These are phyloP conservation scores for Poa annua DNA, from an alignment of 176 grass and related monocot species.

Conservation along the genomic window DNA sequence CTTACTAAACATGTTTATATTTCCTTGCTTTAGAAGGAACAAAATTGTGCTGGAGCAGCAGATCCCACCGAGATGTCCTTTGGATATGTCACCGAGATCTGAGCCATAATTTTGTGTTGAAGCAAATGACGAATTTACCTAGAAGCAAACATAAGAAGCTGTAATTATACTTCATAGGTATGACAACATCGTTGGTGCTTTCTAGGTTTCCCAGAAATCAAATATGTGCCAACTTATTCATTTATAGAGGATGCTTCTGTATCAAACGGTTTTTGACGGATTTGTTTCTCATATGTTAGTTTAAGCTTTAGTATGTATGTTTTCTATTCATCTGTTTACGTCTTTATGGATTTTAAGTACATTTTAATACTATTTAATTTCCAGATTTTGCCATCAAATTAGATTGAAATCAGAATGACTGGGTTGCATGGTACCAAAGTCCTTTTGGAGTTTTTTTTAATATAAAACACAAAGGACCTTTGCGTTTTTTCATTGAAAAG, in stretches of 20 bases:
- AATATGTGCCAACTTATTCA: not conserved
- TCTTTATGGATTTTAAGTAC: not conserved
- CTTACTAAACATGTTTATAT: not conserved
- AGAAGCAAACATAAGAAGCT: not conserved
- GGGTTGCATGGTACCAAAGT: not conserved
- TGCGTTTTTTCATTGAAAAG: too few species aligned
- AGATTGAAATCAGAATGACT: not conserved
- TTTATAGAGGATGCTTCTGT: not conserved
- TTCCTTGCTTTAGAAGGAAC: not conserved
- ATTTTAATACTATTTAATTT: not conserved
- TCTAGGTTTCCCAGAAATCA: not conserved
- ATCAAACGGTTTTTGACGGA: not conserved
- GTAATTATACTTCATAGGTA: not conserved
- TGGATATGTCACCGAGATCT: not conserved
- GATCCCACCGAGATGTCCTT: not conserved
- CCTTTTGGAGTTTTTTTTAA: not conserved
- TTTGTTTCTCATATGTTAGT: constrained; percentile 31
- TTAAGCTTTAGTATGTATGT: constrained; percentile 39
- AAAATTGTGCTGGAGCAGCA: constrained; percentile 5
- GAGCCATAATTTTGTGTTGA: not conserved
- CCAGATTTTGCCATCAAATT: not conserved
- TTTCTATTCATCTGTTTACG: not conserved
- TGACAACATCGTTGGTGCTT: not conserved
- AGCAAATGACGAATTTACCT: not conserved
- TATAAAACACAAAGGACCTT: too few species aligned